Evolutionary conservation across 352 stramenopile species (phyloP), one percentile per base, ranked within the genome.

Genomic region (Phytopythium helicoides): DNA sequence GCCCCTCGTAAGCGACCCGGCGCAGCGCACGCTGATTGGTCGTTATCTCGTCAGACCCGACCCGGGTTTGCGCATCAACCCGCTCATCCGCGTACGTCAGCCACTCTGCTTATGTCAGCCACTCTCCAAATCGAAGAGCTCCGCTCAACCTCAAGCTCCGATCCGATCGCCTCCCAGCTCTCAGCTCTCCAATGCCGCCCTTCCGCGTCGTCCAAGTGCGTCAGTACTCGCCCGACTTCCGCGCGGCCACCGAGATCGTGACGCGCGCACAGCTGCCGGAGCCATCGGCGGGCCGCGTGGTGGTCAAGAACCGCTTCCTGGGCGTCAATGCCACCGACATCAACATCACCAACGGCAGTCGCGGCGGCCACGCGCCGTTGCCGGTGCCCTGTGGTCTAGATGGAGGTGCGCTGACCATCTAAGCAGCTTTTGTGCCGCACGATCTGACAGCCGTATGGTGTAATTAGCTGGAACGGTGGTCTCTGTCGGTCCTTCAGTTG

Each of bases 281-380:
- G 14, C 47, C 68, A 3, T 15, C 40, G 1, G 23, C 66, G 1
- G 69, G 69, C n/a, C 50, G 56, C 12, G 56, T 78, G 15, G 58
- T 83, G 41, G 60, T 81, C 14, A 56, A 73, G 58, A 73, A 73
- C 60, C 60, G 60, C 52, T 71, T 57, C 45, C 33, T 71, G 18
- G 71, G 68, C 15, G 75, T 83, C 60, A 81, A 83, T 35, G 73
- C 67, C 39, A 76, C 72, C 34, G 69, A 83, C 50, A 62, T 86
- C 58, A 81, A 77, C 67, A 63, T 81, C 36, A 81, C 72, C 22
- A 81, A 76, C 55, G 73, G 71, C 18, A 56, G 39, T 48, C 19
- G 54, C 54, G 35, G 56, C 52, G 53, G 58, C 11, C 45, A 49
- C 54, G 54, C 58, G 15, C 55, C 54, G 19, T 51, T 67, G 9